Evolutionary conservation across 345 rosid species (phyloP).

Genomic region (Gossypium stocksii): DNA sequence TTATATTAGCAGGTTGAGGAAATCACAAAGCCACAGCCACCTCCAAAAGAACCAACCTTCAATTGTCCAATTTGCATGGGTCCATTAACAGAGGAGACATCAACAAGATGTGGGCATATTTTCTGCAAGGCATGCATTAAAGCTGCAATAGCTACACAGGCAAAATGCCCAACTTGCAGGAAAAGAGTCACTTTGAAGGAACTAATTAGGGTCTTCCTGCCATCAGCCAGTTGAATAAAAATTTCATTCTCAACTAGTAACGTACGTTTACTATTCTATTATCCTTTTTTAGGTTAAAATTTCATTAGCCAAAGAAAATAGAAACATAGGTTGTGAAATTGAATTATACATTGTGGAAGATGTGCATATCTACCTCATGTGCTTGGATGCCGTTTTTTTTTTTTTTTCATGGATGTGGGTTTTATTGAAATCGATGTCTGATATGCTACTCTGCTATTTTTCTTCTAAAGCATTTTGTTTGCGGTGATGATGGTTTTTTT

Average conservation of each 20-base stretch:
- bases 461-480: too few species aligned
- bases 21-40: conserved; percentile 26
- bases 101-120: conserved; percentile 96
- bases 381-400: background rate
- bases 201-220: conserved; percentile 86
- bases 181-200: conserved; percentile 56
- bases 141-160: conserved; percentile 50
- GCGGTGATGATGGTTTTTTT: too few species aligned
- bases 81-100: conserved; percentile 61
- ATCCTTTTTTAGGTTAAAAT: background rate
- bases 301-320: background rate
- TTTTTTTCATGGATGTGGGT: background rate
- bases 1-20: conserved; percentile 32
- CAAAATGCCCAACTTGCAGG: conserved; percentile 89
- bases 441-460: background rate
- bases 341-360: background rate
- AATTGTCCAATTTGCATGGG: conserved; percentile 91
- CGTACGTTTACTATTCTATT: conserved; percentile 23
- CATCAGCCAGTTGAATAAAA: conserved; percentile 47
- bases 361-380: background rate
- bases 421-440: background rate
- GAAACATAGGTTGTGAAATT: background rate
- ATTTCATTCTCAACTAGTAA: conserved; percentile 14
- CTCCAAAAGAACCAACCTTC: conserved; percentile 67
- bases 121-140: conserved; percentile 76